These are phyloP conservation scores for Pistacia integerrima DNA, from an alignment of 345 rosid genomes.

Conservation along the genomic window DNA sequence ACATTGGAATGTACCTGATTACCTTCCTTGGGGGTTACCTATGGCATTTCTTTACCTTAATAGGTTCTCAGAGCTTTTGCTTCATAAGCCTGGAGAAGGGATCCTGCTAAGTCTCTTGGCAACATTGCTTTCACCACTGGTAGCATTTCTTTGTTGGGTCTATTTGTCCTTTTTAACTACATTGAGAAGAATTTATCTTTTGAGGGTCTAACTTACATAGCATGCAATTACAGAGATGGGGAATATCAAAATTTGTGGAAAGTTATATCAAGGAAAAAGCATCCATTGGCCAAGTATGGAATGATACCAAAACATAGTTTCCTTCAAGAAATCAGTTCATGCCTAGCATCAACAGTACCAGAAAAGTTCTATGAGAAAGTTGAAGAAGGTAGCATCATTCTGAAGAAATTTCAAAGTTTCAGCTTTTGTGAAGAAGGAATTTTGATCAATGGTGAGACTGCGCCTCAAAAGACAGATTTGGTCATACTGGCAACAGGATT, in stretches of 20 bases:
- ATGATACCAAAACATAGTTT: conserved; percentile 51
- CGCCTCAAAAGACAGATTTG: conserved; percentile 30
- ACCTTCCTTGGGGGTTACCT: conserved; percentile 47
- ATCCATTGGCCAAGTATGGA: conserved; percentile 34
- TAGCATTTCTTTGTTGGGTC: neutral
- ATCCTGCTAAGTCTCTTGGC: conserved; percentile 31
- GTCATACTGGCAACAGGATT: conserved; percentile 48
- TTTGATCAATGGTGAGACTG: conserved; percentile 21
- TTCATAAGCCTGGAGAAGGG: conserved; percentile 54
- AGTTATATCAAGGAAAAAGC: conserved; percentile 34
- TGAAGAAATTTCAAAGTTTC: conserved; percentile 35
- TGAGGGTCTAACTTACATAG: neutral
- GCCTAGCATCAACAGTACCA: conserved; percentile 30
- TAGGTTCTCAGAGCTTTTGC: conserved; percentile 46
- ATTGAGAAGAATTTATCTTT: neutral
- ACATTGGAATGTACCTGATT: conserved; percentile 45
- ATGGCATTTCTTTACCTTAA: conserved; percentile 32
- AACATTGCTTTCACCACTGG: conserved; percentile 39
- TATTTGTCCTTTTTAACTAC: neutral
- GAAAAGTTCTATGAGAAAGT: conserved; percentile 38
- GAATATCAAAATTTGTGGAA: conserved; percentile 39
- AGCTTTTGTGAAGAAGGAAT: conserved; percentile 36
- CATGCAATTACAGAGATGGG: conserved; percentile 35
- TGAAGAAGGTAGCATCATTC: conserved; percentile 42
- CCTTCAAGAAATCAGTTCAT: conserved; percentile 36